Base-by-base conservation (phyloP, 371 early-diverging fungal genomes). In the Actinomortierella wolfii region DNA sequence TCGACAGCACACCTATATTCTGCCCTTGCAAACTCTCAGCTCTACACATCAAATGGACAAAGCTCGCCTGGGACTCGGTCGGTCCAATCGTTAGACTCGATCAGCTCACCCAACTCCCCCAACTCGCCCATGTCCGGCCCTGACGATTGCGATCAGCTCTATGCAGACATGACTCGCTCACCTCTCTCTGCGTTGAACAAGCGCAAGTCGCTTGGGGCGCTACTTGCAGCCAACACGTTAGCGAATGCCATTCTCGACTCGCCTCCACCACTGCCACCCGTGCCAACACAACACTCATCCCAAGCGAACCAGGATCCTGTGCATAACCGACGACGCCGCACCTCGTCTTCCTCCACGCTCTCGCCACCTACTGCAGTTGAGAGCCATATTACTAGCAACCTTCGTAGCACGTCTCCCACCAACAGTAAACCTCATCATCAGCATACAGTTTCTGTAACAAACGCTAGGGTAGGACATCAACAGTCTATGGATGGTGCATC, bases 161-260 rank as follows among this genome's bases (percentile, higher is more conserved):
- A 34, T 34, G 34, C 34, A 40, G 57, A 67, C 43, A 29, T 47
- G 17, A 28, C 54, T 51, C 52, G 60, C 26, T 73, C 74, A 6
- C 74, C 74, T 0, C 54, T 73, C 11, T 73, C 74, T 17, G 74
- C 74, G 9, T 50, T 73, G 53, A 67, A 67, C 57, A 73, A 73
- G 49, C 46, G 74, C 47, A 73, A 73, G 51, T 73, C 74, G 2
- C 51, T 73, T n/a, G 74, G 74, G n/a, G 74, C 74, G 3, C 74
- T 73, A 25, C 53, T 73, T 49, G 74, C 74, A 26, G 74, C 74
- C 54, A 73, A 73, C 56, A 73, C 74, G 8, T 57, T 73, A 17
- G 74, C 74, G 34, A 34, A 34, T 11, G 34, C 34, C 7, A 4
- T 34, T 6, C 34, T 34, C 34, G 34, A 34, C 34, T 34, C 34